Base-by-base conservation (phyloP, 2,329 filamentous ascomycete species). In the Kalmusia sp. region DNA sequence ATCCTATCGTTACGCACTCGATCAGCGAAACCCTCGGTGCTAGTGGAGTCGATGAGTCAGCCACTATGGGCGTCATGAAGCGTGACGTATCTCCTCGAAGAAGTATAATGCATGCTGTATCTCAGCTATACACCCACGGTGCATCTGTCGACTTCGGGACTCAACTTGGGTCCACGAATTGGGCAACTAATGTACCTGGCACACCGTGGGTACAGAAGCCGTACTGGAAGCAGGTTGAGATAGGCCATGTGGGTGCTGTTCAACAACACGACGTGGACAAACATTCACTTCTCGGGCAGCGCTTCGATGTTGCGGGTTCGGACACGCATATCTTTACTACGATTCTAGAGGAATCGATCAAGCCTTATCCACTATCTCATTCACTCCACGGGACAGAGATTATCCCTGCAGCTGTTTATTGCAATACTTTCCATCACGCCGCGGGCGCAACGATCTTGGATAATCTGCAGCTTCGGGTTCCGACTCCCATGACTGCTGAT, bases 351-450 rank as follows among this genome's bases (percentile, higher is more conserved):
- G 62, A 75, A 4, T 64, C 68, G 12, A 70, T 55, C 0, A 78
- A 77, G 49, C 77, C 77, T 0, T 79, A 78, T 58, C 77, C 77
- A 3, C 65, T 74, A 2, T 69, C 51, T 15, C 76, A 79, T 57
- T 75, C 71, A 6, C 61, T 80, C 1, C 67, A 74, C 37, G 76
- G 74, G 4, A 75, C 75, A 1, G 76, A 79, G 52, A 79, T 79
- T 31, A 65, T 79, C 5, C 77, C 77, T 2, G 77, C 76, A 2
- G 77, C 75, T 2, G 71, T 72, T 2, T 64, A 76, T 21, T 61
- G 78, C 38, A 79, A 79, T 54, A 79, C 74, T 1, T 77, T 78
- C 45, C 47, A 70, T 12, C 59, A 71, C 19, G 76, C 71, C 1
- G 74, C 72, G 2, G 58, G 65, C 4, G 67, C 58, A 6, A 53